Base-by-base conservation (phyloP, 129 eudicot species). In the Centrapalus pauciflorus region DNA sequence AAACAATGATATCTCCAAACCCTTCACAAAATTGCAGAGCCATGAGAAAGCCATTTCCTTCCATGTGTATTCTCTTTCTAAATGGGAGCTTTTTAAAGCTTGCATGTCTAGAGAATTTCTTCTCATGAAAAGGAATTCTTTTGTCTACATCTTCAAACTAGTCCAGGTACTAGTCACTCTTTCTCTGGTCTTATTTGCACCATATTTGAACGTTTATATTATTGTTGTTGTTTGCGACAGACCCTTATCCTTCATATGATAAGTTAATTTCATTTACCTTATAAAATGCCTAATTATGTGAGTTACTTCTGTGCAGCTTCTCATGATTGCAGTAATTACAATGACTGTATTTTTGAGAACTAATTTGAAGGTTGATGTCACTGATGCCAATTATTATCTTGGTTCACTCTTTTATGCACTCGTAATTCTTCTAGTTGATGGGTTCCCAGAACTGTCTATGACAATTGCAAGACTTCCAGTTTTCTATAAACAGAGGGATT, bases 401-500 rank as follows among this genome's bases (percentile, higher is more conserved):
- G 95, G 91, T 34, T 82, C 95, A 61, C 70, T 81, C 3, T 84
- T 79, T 65, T 84, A 56, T 55, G 46, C 82, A 20, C 85, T 87
- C 1, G 59, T 84, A 38, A 82, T 87, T 46, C 80, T 84, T 63
- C 71, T 87, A 10, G 78, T 84, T 27, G 81, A 87, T 59, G 91
- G 91, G 45, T 58, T 84, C 34, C 88, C 88, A n/a, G 95, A 87
- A 76, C 58, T 82, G 50, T 61, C 83, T 55, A 73, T 87, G 84
- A 84, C 90, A 7, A 72, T 84, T 51, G 66, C 79, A 55, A 79
- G 91, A 56, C 90, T 87, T 69, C 75, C 78, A 27, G 78, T 82
- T 59, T 87, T 84, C 77, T 84, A 77, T 76, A 87, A 87, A 69
- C 91, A 87, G 67, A 74, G 91, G 67, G 88, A 87, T 43, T 66